phyloP scores from a whole-genome alignment of 257 asterid genomes.

The Solanum rostratum region DNA sequence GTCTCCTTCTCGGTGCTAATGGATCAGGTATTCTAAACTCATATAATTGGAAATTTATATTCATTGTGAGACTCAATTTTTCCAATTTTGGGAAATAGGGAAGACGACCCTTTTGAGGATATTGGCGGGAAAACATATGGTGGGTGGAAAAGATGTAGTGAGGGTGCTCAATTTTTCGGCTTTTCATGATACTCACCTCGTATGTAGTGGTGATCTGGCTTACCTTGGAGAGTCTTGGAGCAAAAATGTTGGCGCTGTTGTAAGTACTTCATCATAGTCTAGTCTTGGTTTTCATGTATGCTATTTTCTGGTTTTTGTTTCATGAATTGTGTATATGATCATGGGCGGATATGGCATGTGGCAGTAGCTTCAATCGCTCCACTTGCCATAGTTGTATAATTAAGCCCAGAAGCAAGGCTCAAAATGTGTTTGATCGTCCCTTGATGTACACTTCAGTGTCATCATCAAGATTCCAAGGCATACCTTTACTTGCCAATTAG shows the following conservation, averaged over 20 bases:
- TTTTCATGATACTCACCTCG: conserved; percentile 82
- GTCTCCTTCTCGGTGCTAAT: conserved; percentile 95
- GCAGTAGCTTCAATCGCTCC: background rate
- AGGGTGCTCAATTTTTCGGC: conserved; percentile 77
- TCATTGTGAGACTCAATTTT: background rate
- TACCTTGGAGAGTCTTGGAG: conserved; percentile 97
- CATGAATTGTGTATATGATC: background rate
- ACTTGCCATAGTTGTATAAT: background rate
- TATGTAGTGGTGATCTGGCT: conserved; percentile 81
- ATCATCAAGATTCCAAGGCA: background rate
- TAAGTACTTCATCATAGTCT: conserved; percentile 18
- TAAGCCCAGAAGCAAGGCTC: background rate
- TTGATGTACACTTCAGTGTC: background rate
- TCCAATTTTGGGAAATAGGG: conserved; percentile 27
- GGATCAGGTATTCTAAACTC: conserved; percentile 58
- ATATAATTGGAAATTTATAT: background rate
- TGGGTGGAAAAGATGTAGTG: conserved; percentile 88
- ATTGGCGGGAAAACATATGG: conserved; percentile 98
- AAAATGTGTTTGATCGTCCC: background rate
- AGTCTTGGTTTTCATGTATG: background rate
- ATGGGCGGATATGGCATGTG: background rate
- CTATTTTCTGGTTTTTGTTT: background rate
- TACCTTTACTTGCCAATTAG: background rate
- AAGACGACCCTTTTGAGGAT: conserved; percentile 86
- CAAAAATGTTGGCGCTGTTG: conserved; percentile 76